phyloP scores from a whole-genome alignment of 2,329 filamentous ascomycete genomes.

The Calonectria montana region DNA sequence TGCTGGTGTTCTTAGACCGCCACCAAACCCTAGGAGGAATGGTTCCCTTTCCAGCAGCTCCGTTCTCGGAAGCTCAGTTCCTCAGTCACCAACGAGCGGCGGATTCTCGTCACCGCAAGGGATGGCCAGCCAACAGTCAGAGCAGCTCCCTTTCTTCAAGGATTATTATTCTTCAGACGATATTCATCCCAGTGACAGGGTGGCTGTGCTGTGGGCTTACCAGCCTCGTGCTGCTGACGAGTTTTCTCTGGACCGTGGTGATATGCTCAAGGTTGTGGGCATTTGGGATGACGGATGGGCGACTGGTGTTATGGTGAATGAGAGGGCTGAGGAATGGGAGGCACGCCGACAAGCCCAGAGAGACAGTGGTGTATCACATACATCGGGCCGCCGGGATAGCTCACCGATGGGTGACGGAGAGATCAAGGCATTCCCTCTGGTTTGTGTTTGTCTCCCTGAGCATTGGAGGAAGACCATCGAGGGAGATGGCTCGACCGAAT shows the following conservation, averaged over 20 bases:
- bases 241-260: conserved; percentile 91
- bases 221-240: conserved; percentile 94
- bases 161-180: conserved; percentile 99
- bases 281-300: conserved; percentile 99
- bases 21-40: conserved; percentile 74
- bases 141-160: conserved; percentile 96
- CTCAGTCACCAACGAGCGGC: conserved; percentile 79
- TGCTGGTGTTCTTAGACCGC: conserved; percentile 67
- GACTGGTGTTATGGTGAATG: conserved; percentile 85
- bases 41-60: conserved; percentile 93
- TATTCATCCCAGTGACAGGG: conserved; percentile 90
- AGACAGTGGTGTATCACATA: conserved; percentile 93
- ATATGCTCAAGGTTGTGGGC: conserved; percentile 97
- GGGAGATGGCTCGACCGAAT: conserved; percentile 80
- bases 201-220: conserved; percentile 95
- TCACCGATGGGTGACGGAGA: conserved; percentile 78
- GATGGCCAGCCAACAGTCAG: conserved; percentile 88
- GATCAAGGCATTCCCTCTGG: conserved; percentile 97
- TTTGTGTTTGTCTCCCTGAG: conserved; percentile 94
- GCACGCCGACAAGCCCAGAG: conserved; percentile 79
- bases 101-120: conserved; percentile 88
- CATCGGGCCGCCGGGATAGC: conserved; percentile 70
- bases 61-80: conserved; percentile 75
- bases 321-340: conserved; percentile 91
- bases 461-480: conserved; percentile 98